Percentiles rank a stretch among this genome's conserved stretches.
Conservation (phyloP, 768 basidiomycete species). For the Boletus rubescentipes region DNA sequence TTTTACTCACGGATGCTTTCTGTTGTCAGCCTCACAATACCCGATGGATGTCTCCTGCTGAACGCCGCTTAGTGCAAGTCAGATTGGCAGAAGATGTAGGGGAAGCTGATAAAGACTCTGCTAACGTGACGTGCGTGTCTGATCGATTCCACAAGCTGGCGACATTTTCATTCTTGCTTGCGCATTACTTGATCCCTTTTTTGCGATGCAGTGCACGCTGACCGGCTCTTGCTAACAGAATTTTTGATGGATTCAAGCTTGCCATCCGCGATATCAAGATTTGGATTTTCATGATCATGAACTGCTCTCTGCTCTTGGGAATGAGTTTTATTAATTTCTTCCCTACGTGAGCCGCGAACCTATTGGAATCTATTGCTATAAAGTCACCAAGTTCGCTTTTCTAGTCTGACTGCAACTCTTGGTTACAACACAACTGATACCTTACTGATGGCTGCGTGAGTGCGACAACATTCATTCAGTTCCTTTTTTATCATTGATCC, state of each 20-base stretch:
- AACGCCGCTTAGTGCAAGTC: conserved; percentile 58
- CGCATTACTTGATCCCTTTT: neutral
- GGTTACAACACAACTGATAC: conserved; percentile 60
- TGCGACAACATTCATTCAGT: neutral
- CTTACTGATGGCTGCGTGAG: conserved; percentile 61
- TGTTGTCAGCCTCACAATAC: conserved; percentile 55
- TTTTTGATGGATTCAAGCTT: conserved; percentile 48
- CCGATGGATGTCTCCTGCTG: conserved; percentile 50
- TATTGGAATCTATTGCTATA: neutral
- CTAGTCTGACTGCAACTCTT: conserved; percentile 56
- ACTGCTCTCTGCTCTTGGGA: conserved; percentile 49
- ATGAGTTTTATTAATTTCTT: conserved; percentile 63
- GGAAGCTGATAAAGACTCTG: conserved; percentile 56
- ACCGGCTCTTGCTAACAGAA: conserved; percentile 30
- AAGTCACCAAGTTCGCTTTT: neutral
- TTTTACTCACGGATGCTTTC: neutral
- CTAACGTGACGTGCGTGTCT: conserved; percentile 12
- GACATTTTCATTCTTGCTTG: no score
- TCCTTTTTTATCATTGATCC: neutral
- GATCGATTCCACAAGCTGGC: no score
- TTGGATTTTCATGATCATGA: conserved; percentile 52
- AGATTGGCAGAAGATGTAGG: conserved; percentile 68
- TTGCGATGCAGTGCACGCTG: neutral
- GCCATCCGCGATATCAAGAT: conserved; percentile 59
- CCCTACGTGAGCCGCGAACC: conserved; percentile 38